Percentiles rank a stretch among this genome's conserved stretches.
These are phyloP conservation scores for Trametopsis cervina DNA, from an alignment of 768 basidiomycete genomes.

Conservation along the genomic window DNA sequence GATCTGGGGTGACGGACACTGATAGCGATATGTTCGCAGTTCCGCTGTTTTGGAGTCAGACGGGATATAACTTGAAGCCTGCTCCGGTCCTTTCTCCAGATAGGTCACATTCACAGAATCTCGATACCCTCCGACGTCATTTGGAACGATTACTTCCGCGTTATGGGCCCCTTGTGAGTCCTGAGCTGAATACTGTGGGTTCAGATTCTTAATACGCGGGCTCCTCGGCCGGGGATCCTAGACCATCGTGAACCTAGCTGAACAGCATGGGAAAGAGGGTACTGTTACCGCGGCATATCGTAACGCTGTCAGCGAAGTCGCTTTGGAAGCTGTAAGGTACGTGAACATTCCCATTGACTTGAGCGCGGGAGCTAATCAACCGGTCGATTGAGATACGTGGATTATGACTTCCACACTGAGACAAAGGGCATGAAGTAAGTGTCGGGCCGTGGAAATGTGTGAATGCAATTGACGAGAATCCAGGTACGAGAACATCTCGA, in stretches of 20 bases:
- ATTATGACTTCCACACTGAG: conserved; percentile 92
- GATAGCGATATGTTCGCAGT: too few relatives aligned
- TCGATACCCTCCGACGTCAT: conserved; percentile 66
- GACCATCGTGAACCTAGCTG: conserved; percentile 86
- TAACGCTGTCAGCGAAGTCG: conserved; percentile 54
- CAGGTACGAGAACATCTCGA: conserved; percentile 87
- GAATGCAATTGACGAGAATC: not conserved
- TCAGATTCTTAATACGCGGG: not conserved
- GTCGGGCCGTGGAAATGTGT: not conserved
- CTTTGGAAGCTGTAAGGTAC: conserved; percentile 50
- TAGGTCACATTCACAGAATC: conserved; percentile 63
- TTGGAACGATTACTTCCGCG: conserved; percentile 54
- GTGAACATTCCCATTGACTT: too few relatives aligned
- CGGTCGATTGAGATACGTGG: conserved; percentile 50
- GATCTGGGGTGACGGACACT: too few relatives aligned
- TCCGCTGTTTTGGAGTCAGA: conserved; percentile 90
- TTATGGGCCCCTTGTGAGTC: conserved; percentile 75
- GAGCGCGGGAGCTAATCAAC: too few relatives aligned
- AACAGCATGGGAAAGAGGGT: conserved; percentile 85
- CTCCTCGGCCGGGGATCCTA: conserved; percentile 24
- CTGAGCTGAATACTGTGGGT: not conserved
- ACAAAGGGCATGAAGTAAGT: conserved; percentile 91
- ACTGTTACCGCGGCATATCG: conserved; percentile 72
- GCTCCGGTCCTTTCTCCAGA: conserved; percentile 73
- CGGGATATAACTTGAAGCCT: conserved; percentile 82